phyloP scores from a whole-genome alignment of 495 filamentous ascomycete species.

The Polyplosphaeria fusca region DNA sequence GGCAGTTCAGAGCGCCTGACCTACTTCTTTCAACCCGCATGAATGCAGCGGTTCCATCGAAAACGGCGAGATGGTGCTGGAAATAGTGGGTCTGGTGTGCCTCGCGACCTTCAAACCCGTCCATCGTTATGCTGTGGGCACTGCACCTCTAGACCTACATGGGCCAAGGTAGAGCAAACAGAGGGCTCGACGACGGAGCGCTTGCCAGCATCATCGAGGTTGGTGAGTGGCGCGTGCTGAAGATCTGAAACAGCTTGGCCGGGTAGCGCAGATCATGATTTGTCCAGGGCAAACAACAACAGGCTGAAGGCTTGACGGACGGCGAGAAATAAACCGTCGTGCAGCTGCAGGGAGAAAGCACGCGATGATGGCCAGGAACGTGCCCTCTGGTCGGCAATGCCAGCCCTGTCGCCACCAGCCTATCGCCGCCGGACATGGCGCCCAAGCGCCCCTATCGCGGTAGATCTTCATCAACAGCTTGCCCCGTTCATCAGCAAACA shows the following conservation, averaged over 20 bases:
- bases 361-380: background rate
- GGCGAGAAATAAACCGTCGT: background rate
- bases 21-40: too few species aligned
- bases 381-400: background rate
- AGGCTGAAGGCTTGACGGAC: slow-evolving; percentile 19
- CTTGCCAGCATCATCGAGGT: slow-evolving; percentile 2
- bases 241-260: slow-evolving; percentile 7
- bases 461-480: background rate
- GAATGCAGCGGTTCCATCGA: too few species aligned
- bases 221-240: background rate
- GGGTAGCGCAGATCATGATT: background rate
- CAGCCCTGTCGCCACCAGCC: background rate
- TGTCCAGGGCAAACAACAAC: slow-evolving; percentile 16
- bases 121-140: background rate
- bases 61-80: too few species aligned
- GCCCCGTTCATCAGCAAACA: background rate
- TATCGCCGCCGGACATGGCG: background rate
- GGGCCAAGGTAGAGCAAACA: background rate
- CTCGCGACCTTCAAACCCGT: background rate
- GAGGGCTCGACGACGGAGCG: background rate
- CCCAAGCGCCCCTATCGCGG: background rate
- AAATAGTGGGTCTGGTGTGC: background rate
- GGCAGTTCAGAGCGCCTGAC: too few species aligned
- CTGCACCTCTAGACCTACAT: background rate
- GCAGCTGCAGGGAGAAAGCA: background rate